These are phyloP conservation scores for Pittosporum tobira DNA, from an alignment of 129 eudicot species.

Conservation along the genomic window DNA sequence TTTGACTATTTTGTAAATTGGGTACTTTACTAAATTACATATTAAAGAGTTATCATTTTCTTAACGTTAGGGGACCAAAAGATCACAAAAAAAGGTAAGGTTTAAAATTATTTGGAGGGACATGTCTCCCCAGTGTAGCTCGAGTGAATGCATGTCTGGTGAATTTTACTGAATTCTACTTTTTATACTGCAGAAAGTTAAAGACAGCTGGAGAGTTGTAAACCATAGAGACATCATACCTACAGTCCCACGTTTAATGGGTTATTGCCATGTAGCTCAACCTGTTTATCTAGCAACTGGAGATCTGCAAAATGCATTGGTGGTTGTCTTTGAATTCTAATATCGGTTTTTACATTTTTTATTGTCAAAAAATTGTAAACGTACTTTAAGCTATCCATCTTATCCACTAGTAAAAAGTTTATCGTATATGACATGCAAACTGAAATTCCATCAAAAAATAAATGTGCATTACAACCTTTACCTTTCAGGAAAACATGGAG, in stretches of 20 bases:
- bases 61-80: not conserved
- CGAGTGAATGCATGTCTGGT: not conserved
- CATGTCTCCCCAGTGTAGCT: too few relatives aligned
- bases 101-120: not conserved
- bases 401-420: not conserved
- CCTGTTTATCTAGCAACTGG: slow-evolving; percentile 83
- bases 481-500: slow-evolving; percentile 65
- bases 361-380: not conserved
- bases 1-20: too few relatives aligned
- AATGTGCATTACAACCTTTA: not conserved
- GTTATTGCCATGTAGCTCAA: slow-evolving; percentile 98
- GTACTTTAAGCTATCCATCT: slow-evolving; percentile 1
- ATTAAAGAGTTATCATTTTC: not conserved
- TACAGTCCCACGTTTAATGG: slow-evolving; percentile 97
- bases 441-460: not conserved
- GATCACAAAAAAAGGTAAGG: too few relatives aligned
- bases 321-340: slow-evolving; percentile 10
- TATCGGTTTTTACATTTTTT: slow-evolving; percentile 7
- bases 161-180: slow-evolving; percentile 6
- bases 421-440: slow-evolving; percentile 2
- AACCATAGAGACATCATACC: slow-evolving; percentile 98
- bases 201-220: slow-evolving; percentile 95
- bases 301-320: slow-evolving; percentile 44
- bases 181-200: slow-evolving; percentile 55
- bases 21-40: too few relatives aligned